These are phyloP conservation scores for Amanita exitialis DNA, from an alignment of 768 basidiomycete genomes.

Conservation along the genomic window DNA sequence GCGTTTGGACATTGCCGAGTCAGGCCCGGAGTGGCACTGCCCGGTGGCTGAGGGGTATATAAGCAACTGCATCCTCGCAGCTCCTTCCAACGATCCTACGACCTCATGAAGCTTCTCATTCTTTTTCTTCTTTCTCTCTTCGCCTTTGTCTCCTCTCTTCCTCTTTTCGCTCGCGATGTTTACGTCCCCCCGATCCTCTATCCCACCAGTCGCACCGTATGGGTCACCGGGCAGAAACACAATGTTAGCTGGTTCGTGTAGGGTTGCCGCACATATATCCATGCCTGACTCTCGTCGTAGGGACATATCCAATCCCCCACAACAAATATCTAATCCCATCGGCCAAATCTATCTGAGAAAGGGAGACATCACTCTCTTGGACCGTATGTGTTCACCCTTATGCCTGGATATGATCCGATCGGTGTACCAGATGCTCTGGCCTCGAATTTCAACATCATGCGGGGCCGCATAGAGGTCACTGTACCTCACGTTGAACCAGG, in stretches of 20 bases:
- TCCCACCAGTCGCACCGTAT: slow-evolving; percentile 19
- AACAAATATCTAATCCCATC: slow-evolving; percentile 22
- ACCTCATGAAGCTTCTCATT: slow-evolving; percentile 4
- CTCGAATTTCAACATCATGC: slow-evolving; percentile 11
- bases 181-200: slow-evolving; percentile 23
- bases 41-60: background rate
- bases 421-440: slow-evolving; percentile 10
- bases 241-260: slow-evolving; percentile 25
- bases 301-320: slow-evolving; percentile 18
- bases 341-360: slow-evolving; percentile 22
- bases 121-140: slow-evolving; percentile 9
- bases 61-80: background rate
- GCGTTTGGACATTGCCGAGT: slow-evolving; percentile 8
- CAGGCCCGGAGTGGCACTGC: background rate
- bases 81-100: slow-evolving; percentile 3
- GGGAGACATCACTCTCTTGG: slow-evolving; percentile 10
- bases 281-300: slow-evolving; percentile 5
- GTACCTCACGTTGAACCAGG: slow-evolving; percentile 11
- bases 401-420: background rate
- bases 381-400: background rate
- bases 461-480: slow-evolving; percentile 9
- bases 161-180: slow-evolving; percentile 23
- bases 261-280: background rate
- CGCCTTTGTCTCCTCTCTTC: slow-evolving; percentile 17
- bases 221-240: slow-evolving; percentile 22